Conservation (phyloP, 352 stramenopile species). For the Phytophthora sansomeana region DNA sequence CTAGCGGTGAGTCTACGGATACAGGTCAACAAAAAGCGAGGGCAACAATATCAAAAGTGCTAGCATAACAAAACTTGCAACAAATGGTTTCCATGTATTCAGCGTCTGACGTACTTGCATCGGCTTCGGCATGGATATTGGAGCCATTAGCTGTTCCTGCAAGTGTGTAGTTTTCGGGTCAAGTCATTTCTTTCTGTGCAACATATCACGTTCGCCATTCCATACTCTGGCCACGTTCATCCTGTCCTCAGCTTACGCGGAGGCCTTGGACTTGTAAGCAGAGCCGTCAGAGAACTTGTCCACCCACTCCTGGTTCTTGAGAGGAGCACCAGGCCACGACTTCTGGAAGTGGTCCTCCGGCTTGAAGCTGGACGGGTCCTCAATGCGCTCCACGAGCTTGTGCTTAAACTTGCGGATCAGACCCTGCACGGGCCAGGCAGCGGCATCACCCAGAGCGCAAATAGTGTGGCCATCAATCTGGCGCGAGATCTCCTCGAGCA, state of each 20-base stretch:
- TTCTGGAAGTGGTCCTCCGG: constrained; percentile 95
- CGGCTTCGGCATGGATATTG: constrained; percentile 36
- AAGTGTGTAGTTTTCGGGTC: constrained; percentile 36
- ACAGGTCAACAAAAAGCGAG: neutral
- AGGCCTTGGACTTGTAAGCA: constrained; percentile 83
- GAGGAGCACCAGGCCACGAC: constrained; percentile 95
- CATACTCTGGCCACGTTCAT: constrained; percentile 9
- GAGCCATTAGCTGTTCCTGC: constrained; percentile 26
- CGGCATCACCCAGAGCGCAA: constrained; percentile 98
- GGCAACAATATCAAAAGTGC: neutral
- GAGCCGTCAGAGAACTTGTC: constrained; percentile 93
- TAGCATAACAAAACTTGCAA: constrained; percentile 27
- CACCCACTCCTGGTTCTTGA: constrained; percentile 96
- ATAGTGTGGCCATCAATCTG: constrained; percentile 99
- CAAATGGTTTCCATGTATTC: constrained; percentile 43
- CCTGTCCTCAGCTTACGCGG: constrained; percentile 43
- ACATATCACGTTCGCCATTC: constrained; percentile 29
- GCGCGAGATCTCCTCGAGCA: constrained; percentile 99
- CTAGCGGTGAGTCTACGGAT: constrained; percentile 1
- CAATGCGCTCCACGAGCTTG: constrained; percentile 98
- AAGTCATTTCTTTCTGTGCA: constrained; percentile 36
- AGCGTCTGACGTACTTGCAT: constrained; percentile 35
- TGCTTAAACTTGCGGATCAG: constrained; percentile 99
- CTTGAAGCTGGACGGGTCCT: constrained; percentile 96
- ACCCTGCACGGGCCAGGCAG: constrained; percentile 99